These are phyloP conservation scores for Globisporangium radiosum DNA, from an alignment of 352 stramenopile species.

Conservation along the genomic window DNA sequence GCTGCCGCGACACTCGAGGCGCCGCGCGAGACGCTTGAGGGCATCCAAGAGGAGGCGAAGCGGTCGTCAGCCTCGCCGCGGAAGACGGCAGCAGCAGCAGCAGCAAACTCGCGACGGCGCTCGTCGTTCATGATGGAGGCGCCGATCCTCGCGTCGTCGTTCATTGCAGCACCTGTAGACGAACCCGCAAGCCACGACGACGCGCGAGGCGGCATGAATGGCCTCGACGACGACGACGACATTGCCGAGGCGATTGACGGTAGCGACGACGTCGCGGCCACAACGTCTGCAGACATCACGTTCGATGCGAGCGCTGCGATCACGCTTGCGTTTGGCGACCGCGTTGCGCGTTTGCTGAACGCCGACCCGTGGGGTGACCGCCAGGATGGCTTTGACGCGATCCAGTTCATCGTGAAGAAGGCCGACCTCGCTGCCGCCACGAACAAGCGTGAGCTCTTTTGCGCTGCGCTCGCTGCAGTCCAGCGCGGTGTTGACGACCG, in stretches of 20 bases:
- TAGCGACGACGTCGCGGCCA: too few species aligned
- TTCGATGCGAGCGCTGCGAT: slow-evolving; percentile 67
- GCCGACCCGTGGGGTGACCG: slow-evolving; percentile 76
- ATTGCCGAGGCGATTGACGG: slow-evolving; percentile 1
- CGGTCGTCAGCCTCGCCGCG: slow-evolving; percentile 12
- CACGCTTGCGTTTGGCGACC: slow-evolving; percentile 61
- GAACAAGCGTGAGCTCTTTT: slow-evolving; percentile 54
- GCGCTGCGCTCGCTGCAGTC: slow-evolving; percentile 52
- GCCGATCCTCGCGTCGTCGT: slow-evolving; percentile 55
- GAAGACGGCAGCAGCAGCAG: background rate
- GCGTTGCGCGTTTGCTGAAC: slow-evolving; percentile 51
- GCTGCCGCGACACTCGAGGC: background rate
- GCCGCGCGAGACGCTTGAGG: slow-evolving; percentile 23
- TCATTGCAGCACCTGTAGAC: slow-evolving; percentile 5
- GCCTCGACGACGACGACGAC: slow-evolving; percentile 4
- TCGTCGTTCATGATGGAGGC: slow-evolving; percentile 24
- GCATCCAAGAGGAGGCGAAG: slow-evolving; percentile 34
- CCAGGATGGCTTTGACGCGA: slow-evolving; percentile 73
- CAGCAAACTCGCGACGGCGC: slow-evolving; percentile 14
- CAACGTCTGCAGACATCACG: slow-evolving; percentile 11
- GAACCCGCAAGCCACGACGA: slow-evolving; percentile 19
- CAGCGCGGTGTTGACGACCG: slow-evolving; percentile 72
- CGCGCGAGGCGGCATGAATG: background rate
- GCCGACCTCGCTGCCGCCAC: slow-evolving; percentile 29
- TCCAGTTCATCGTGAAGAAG: slow-evolving; percentile 62